A percentile compares a stretch with the other conserved stretches of the same genome.
Evolutionary conservation across 345 rosid species (phyloP).

Genomic region (Carallia brachiata): DNA sequence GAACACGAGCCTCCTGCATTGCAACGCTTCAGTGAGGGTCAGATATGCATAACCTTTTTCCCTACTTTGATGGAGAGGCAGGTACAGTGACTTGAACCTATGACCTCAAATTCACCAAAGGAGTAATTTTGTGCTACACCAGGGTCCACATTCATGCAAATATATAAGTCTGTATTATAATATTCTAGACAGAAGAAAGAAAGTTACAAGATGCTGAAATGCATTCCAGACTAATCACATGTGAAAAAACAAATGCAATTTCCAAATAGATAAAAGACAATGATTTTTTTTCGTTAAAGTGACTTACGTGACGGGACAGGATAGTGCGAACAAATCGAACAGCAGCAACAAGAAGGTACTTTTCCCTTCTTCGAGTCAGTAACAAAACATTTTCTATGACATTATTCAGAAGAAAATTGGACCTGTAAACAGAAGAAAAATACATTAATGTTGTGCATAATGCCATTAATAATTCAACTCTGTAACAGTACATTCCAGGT

Average conservation of each 20-base stretch:
- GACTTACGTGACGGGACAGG: slow-evolving; percentile 77
- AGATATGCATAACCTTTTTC: too few relatives aligned
- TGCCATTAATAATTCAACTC: slow-evolving; percentile 17
- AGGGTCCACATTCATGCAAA: too few relatives aligned
- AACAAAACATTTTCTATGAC: slow-evolving; percentile 78
- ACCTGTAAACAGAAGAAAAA: slow-evolving; percentile 52
- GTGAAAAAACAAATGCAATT: background rate
- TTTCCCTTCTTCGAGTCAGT: slow-evolving; percentile 84
- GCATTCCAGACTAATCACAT: background rate
- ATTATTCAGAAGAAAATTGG: slow-evolving; percentile 80
- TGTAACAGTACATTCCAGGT: slow-evolving; percentile 7
- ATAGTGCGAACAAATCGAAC: slow-evolving; percentile 91
- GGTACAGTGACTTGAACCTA: too few relatives aligned
- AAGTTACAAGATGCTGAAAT: background rate
- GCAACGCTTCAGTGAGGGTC: too few relatives aligned
- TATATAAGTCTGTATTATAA: too few relatives aligned
- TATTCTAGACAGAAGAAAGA: too few relatives aligned
- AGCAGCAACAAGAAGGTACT: slow-evolving; percentile 88
- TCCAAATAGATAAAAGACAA: background rate
- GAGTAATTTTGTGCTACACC: too few relatives aligned
- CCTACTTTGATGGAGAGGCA: too few relatives aligned
- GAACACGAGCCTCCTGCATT: too few relatives aligned
- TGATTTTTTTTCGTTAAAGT: slow-evolving; percentile 3
- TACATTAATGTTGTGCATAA: slow-evolving; percentile 5
- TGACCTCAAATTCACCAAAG: too few relatives aligned